Evolutionary conservation across 257 asterid genomes (phyloP).

Genomic region (Echites panduratus): DNA sequence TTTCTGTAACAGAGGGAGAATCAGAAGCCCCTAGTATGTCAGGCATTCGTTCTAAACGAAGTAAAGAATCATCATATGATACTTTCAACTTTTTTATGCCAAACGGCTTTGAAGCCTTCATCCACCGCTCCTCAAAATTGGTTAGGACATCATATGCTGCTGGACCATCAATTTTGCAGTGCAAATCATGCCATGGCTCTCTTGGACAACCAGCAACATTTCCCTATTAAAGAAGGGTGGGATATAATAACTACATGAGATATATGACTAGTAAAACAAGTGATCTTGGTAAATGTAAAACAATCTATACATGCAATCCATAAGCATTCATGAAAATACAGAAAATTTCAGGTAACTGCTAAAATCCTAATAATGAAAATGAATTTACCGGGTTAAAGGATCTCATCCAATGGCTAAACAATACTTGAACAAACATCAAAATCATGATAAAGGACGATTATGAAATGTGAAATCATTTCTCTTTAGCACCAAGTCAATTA

Average conservation of each 20-base stretch:
- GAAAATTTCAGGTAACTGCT: background rate
- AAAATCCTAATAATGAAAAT: background rate
- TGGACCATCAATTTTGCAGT: constrained; percentile 90
- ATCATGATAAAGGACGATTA: background rate
- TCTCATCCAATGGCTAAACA: background rate
- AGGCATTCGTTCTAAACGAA: constrained; percentile 77
- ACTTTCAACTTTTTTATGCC: constrained; percentile 78
- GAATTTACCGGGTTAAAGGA: background rate
- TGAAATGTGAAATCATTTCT: background rate
- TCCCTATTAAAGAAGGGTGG: constrained; percentile 46
- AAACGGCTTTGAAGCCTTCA: constrained; percentile 81
- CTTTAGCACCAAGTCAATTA: background rate
- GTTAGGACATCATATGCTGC: constrained; percentile 93
- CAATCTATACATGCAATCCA: background rate
- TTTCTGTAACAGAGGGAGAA: constrained; percentile 55
- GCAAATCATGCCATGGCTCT: constrained; percentile 99
- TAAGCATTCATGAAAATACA: background rate
- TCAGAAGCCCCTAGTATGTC: constrained; percentile 75
- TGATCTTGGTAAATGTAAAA: constrained; percentile 1
- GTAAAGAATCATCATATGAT: constrained; percentile 84
- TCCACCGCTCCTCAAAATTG: constrained; percentile 94
- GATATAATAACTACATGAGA: constrained; percentile 2
- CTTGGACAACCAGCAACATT: constrained; percentile 74
- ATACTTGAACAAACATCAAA: background rate
- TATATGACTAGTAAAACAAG: background rate